Evolutionary conservation across 2,329 filamentous ascomycete species (phyloP).

Genomic region (Claviceps digitariae): DNA sequence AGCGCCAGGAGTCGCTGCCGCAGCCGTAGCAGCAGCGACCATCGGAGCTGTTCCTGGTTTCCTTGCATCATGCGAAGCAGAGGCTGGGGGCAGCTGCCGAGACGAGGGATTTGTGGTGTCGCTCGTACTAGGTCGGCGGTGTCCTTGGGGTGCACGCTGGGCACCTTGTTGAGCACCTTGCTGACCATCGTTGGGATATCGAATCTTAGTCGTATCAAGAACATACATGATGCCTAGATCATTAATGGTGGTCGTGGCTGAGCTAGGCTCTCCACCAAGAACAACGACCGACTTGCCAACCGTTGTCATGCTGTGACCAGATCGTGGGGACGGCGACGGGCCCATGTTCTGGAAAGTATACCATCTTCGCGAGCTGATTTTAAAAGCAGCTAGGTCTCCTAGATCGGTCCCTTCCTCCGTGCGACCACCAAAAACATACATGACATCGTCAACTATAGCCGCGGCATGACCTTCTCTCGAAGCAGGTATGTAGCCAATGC

Average conservation of each 20-base stretch:
- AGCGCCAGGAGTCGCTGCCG: conserved; percentile 15
- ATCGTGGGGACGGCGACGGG: conserved; percentile 80
- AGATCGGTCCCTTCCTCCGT: conserved; percentile 88
- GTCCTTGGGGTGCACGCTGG: conserved; percentile 26
- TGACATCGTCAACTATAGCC: conserved; percentile 87
- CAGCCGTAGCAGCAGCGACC: not conserved
- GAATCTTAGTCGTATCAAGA: conserved; percentile 88
- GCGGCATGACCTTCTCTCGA: conserved; percentile 91
- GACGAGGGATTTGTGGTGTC: conserved; percentile 14
- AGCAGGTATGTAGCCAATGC: conserved; percentile 92
- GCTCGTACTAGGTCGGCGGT: conserved; percentile 28
- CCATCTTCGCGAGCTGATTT: conserved; percentile 71
- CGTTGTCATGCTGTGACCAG: conserved; percentile 94
- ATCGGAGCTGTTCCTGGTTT: not conserved
- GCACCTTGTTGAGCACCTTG: conserved; percentile 22
- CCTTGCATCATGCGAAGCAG: conserved; percentile 1
- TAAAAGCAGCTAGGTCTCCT: conserved; percentile 76
- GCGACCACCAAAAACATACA: conserved; percentile 97
- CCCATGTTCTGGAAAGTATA: conserved; percentile 99
- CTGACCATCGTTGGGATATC: conserved; percentile 71
- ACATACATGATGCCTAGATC: conserved; percentile 85
- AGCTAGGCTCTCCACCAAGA: conserved; percentile 86
- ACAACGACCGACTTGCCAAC: conserved; percentile 88
- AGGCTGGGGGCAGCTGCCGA: conserved; percentile 24
- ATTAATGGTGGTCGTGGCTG: conserved; percentile 62